These are phyloP conservation scores for Teunomyces funiuensis DNA, from an alignment of 805 yeast genomes.

Conservation along the genomic window DNA sequence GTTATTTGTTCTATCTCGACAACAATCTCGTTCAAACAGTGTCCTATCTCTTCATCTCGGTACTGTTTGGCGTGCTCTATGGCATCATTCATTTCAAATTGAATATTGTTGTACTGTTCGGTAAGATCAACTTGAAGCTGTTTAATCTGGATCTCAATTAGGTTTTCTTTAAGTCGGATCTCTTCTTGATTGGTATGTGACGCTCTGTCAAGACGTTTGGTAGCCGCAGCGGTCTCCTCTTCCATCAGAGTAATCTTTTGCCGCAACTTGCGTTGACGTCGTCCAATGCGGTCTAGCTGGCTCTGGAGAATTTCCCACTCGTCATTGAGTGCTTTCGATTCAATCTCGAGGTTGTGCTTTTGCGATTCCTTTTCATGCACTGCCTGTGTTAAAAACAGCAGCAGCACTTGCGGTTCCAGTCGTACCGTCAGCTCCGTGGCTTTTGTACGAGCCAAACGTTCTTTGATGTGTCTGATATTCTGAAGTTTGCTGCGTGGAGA, in stretches of 20 bases:
- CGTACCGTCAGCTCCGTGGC: slow-evolving; percentile 3
- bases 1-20: not conserved
- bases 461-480: slow-evolving; percentile 1
- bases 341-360: slow-evolving; percentile 8
- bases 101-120: slow-evolving; percentile 29
- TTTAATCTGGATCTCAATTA: slow-evolving; percentile 26
- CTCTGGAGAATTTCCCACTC: slow-evolving; percentile 11
- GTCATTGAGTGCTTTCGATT: slow-evolving; percentile 8
- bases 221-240: slow-evolving; percentile 12
- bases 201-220: slow-evolving; percentile 1
- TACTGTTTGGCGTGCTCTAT: slow-evolving; percentile 25
- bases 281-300: slow-evolving; percentile 1
- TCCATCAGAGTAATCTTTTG: slow-evolving; percentile 2
- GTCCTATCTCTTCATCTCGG: slow-evolving; percentile 17
- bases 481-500: slow-evolving; percentile 1
- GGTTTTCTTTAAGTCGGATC: slow-evolving; percentile 29
- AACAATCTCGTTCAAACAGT: not conserved
- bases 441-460: slow-evolving; percentile 1
- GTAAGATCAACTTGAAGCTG: slow-evolving; percentile 27
- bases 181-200: slow-evolving; percentile 11
- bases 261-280: slow-evolving; percentile 1
- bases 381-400: slow-evolving; percentile 1
- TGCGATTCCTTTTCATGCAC: slow-evolving; percentile 3
- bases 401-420: not conserved
- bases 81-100: slow-evolving; percentile 35